phyloP scores from a whole-genome alignment of 2,329 filamentous ascomycete genomes.

The Knufia petricola region DNA sequence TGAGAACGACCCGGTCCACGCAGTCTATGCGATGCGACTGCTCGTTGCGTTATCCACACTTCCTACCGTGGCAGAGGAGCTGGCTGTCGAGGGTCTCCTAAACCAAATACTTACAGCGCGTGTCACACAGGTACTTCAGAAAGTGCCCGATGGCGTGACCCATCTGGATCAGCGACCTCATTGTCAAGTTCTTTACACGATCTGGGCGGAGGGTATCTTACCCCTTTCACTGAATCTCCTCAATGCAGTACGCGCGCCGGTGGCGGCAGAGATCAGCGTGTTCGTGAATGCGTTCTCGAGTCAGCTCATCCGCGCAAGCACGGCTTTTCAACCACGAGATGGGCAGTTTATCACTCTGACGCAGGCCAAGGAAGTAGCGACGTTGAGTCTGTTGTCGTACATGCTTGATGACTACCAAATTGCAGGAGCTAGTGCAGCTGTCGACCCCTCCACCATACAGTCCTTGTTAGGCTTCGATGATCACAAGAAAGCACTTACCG shows the following conservation, averaged over 20 bases:
- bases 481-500: slow-evolving; percentile 62
- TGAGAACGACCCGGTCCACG: slow-evolving; percentile 68
- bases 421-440: slow-evolving; percentile 52
- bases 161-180: slow-evolving; percentile 66
- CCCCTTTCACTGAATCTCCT: slow-evolving; percentile 84
- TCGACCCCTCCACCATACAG: slow-evolving; percentile 55
- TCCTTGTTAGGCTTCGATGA: slow-evolving; percentile 48
- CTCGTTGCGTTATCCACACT: slow-evolving; percentile 78
- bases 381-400: slow-evolving; percentile 62
- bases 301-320: slow-evolving; percentile 62
- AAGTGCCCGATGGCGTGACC: slow-evolving; percentile 52
- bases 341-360: slow-evolving; percentile 33
- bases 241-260: slow-evolving; percentile 65
- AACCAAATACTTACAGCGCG: slow-evolving; percentile 70
- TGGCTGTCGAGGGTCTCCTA: slow-evolving; percentile 78
- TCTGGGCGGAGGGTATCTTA: slow-evolving; percentile 82
- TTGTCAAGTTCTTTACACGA: slow-evolving; percentile 65
- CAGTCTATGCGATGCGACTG: slow-evolving; percentile 82
- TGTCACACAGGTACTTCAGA: slow-evolving; percentile 65
- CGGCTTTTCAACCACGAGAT: slow-evolving; percentile 47
- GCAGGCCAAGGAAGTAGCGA: slow-evolving; percentile 24
- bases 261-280: slow-evolving; percentile 73
- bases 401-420: slow-evolving; percentile 59
- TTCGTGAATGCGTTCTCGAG: slow-evolving; percentile 85
- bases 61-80: slow-evolving; percentile 71